Percentiles rank a stretch among this genome's conserved stretches.
Conservation (phyloP, 169 alveolate genomes). For the Cryptosporidium xiaoi region DNA sequence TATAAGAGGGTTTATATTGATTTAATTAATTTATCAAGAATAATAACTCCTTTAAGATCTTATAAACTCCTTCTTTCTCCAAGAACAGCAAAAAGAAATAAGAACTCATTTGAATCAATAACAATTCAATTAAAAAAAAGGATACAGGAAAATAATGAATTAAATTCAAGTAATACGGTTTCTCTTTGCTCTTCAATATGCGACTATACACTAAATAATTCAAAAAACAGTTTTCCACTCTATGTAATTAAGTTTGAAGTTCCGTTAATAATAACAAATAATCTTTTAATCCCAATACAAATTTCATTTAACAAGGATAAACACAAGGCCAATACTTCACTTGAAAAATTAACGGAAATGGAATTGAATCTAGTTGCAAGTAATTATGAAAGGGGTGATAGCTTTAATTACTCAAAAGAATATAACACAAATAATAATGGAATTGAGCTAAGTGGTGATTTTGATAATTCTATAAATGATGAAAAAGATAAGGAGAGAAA, state of each 20-base stretch:
- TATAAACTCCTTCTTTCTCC: conserved; percentile 18
- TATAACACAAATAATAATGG: background rate
- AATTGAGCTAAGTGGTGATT: background rate
- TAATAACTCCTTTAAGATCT: conserved; percentile 3
- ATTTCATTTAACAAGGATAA: conserved; percentile 34
- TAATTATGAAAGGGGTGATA: background rate
- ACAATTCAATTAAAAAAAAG: conserved; percentile 4
- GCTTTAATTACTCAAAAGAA: background rate
- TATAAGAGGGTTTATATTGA: conserved; percentile 4
- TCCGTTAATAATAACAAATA: conserved; percentile 15
- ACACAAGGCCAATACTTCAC: background rate
- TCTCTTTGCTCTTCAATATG: conserved; percentile 40
- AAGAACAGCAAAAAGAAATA: background rate
- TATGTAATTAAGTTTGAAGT: conserved; percentile 25
- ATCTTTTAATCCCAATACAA: conserved; percentile 28
- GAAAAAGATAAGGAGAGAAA: conserved; percentile 5
- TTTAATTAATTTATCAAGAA: background rate
- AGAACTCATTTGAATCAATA: conserved; percentile 12
- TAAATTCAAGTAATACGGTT: background rate
- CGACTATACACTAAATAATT: conserved; percentile 8
- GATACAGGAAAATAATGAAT: background rate
- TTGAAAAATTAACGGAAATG: conserved; percentile 1
- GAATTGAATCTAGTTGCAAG: background rate
- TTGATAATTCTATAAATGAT: background rate
- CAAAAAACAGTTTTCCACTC: background rate